Evolutionary conservation across 179 eudicot species (phyloP).

Genomic region (Silene noctiflora): DNA sequence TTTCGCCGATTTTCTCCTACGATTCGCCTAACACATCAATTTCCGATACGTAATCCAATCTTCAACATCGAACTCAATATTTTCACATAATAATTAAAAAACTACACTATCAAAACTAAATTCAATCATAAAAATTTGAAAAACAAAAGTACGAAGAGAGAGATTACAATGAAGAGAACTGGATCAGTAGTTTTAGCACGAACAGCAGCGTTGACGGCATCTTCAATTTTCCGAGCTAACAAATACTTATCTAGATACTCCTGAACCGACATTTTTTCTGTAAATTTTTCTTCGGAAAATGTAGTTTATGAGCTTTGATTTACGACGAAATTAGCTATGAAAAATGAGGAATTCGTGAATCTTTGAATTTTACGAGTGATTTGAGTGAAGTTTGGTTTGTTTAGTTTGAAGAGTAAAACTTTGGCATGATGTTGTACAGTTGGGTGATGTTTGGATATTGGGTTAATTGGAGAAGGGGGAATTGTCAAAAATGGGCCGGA

Average conservation of each 20-base stretch:
- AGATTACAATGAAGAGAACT: slow-evolving; percentile 70
- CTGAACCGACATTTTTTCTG: slow-evolving; percentile 69
- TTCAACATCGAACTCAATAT: background rate
- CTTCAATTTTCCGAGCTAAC: slow-evolving; percentile 91
- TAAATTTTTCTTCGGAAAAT: background rate
- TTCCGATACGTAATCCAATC: background rate
- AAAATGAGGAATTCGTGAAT: background rate
- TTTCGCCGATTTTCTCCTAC: background rate
- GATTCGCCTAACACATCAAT: background rate
- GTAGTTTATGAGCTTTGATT: background rate
- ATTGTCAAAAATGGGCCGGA: no score
- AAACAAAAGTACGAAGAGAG: background rate
- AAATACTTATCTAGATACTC: slow-evolving; percentile 84
- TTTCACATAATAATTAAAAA: no score
- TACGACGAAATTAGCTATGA: background rate
- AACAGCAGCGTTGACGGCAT: slow-evolving; percentile 96
- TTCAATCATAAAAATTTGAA: background rate
- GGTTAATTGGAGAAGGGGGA: no score
- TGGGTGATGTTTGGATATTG: background rate
- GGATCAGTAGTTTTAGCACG: slow-evolving; percentile 90
- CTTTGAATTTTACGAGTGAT: slow-evolving; percentile 1
- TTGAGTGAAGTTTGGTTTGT: background rate
- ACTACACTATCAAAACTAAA: background rate
- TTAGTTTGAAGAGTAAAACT: background rate
- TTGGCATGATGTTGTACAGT: background rate